Evolutionary conservation across 768 basidiomycete genomes (phyloP).

Genomic region (Phlebiopsis gigantea): DNA sequence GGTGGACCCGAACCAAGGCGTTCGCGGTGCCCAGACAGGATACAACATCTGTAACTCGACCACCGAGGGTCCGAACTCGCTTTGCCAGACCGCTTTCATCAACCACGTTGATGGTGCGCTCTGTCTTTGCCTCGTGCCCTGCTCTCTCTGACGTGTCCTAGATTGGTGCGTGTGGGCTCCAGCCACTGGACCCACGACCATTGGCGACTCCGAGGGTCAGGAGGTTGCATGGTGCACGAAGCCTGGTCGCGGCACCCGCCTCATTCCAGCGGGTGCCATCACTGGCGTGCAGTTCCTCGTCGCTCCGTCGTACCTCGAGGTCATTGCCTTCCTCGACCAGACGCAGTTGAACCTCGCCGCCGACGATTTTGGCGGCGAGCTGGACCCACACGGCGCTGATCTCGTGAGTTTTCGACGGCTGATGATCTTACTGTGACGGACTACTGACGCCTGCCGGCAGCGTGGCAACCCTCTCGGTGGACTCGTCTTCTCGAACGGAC

Average conservation of each 20-base stretch:
- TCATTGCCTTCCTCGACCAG: slow-evolving; percentile 65
- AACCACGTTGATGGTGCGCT: slow-evolving; percentile 47
- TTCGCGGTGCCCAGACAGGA: slow-evolving; percentile 55
- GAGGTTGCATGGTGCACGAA: slow-evolving; percentile 80
- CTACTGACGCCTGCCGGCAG: slow-evolving; percentile 23
- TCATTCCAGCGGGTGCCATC: slow-evolving; percentile 64
- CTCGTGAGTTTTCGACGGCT: slow-evolving; percentile 30
- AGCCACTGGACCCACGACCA: slow-evolving; percentile 40
- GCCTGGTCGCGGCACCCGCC: slow-evolving; percentile 61
- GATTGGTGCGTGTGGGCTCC: slow-evolving; percentile 73
- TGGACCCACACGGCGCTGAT: slow-evolving; percentile 75
- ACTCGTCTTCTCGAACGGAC: slow-evolving; percentile 58
- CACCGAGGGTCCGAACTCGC: slow-evolving; percentile 52
- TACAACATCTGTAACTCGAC: slow-evolving; percentile 68
- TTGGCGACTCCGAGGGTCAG: slow-evolving; percentile 63
- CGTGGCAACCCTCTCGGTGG: slow-evolving; percentile 82
- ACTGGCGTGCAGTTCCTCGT: slow-evolving; percentile 58
- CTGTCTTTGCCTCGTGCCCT: neutral
- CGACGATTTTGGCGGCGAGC: slow-evolving; percentile 68
- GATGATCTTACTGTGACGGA: neutral
- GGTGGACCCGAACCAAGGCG: slow-evolving; percentile 35
- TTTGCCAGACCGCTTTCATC: slow-evolving; percentile 67
- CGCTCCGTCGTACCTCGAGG: slow-evolving; percentile 54
- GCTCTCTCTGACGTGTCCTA: slow-evolving; percentile 24
- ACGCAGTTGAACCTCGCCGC: slow-evolving; percentile 43